Conservation (phyloP, 2,329 filamentous ascomycete genomes). For the Talaromyces funiculosus region DNA sequence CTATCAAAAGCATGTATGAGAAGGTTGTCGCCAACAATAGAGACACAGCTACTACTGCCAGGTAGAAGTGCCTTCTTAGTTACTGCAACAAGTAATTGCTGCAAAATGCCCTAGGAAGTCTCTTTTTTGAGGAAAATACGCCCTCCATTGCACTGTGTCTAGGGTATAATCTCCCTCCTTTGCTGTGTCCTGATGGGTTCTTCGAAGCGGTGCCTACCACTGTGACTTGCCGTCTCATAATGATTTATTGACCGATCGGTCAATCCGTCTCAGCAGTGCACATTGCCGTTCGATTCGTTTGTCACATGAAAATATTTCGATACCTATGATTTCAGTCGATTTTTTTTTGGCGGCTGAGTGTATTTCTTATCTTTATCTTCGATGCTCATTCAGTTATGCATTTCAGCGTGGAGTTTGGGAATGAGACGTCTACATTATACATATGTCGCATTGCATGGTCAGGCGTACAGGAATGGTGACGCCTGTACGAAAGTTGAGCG, state of each 20-base stretch:
- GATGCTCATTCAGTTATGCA: conserved; percentile 11
- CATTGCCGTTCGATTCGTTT: neutral
- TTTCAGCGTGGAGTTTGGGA: conserved; percentile 15
- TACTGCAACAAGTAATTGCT: neutral
- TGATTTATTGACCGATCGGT: neutral
- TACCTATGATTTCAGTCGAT: neutral
- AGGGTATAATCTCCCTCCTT: neutral
- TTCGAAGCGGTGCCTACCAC: neutral
- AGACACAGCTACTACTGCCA: conserved; percentile 16
- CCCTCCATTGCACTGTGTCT: neutral
- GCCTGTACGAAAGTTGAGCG: conserved; percentile 11
- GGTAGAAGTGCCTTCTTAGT: neutral
- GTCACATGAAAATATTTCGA: neutral
- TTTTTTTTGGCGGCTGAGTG: neutral
- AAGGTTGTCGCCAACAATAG: conserved; percentile 29
- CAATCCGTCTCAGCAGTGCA: neutral
- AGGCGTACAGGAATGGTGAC: conserved; percentile 13
- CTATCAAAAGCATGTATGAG: conserved; percentile 35
- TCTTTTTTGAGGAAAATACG: neutral
- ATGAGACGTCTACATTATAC: conserved; percentile 10
- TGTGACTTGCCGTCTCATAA: neutral
- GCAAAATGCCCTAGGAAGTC: neutral
- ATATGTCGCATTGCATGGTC: conserved; percentile 14
- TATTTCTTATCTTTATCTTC: conserved; percentile 4
- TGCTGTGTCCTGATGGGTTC: neutral